Conservation (phyloP, 495 filamentous ascomycete species). For the Talaromyces liani region DNA sequence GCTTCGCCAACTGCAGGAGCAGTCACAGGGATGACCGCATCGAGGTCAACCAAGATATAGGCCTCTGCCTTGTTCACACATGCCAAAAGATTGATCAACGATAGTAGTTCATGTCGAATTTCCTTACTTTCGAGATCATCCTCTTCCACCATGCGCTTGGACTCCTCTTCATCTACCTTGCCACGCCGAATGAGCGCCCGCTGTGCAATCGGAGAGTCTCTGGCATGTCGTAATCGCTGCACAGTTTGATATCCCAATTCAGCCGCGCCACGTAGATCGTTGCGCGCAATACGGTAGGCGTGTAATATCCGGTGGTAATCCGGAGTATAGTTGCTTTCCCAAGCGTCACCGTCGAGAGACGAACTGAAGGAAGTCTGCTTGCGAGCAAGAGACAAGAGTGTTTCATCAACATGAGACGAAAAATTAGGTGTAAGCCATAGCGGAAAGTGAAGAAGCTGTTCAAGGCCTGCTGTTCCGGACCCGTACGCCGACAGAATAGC, state of each 20-base stretch:
- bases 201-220: slow-evolving; percentile 39
- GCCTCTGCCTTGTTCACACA: slow-evolving; percentile 78
- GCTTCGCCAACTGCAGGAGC: slow-evolving; percentile 11
- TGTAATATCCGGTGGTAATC: slow-evolving; percentile 78
- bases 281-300: slow-evolving; percentile 74
- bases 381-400: slow-evolving; percentile 48
- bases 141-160: slow-evolving; percentile 41
- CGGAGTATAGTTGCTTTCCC: slow-evolving; percentile 19
- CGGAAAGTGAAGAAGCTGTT: slow-evolving; percentile 65
- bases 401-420: slow-evolving; percentile 67
- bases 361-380: slow-evolving; percentile 32
- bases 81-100: slow-evolving; percentile 79
- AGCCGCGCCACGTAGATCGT: slow-evolving; percentile 84
- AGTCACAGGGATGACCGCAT: slow-evolving; percentile 13
- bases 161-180: slow-evolving; percentile 44
- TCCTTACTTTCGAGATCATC: slow-evolving; percentile 47
- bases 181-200: slow-evolving; percentile 24
- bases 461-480: slow-evolving; percentile 37
- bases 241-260: slow-evolving; percentile 62
- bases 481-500: slow-evolving; percentile 62
- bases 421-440: slow-evolving; percentile 57
- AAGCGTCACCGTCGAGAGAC: slow-evolving; percentile 23
- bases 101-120: slow-evolving; percentile 59
- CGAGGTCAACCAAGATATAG: slow-evolving; percentile 53
- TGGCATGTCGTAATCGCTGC: slow-evolving; percentile 48